Conservation (phyloP, 1,284 basidiomycete species). For the Fistulinella cinereoalba region DNA sequence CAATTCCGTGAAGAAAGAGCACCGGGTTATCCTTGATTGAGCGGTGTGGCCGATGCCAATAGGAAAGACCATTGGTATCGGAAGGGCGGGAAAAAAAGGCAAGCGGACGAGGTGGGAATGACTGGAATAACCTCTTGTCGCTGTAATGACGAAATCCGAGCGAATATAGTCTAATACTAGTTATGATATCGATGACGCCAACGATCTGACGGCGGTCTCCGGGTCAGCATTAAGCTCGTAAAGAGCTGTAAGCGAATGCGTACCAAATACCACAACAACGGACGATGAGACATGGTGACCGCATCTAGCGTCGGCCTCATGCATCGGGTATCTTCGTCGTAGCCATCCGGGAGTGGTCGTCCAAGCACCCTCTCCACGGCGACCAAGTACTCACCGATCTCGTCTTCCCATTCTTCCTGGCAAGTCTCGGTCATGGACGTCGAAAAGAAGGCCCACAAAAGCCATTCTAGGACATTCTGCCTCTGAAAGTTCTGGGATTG, state of each 20-base stretch:
- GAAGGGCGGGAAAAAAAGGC: constrained; percentile 44
- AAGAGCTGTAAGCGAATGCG: constrained; percentile 25
- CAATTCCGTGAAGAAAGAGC: constrained; percentile 64
- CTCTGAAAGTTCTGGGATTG: constrained; percentile 36
- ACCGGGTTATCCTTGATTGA: constrained; percentile 48
- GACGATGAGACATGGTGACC: constrained; percentile 51
- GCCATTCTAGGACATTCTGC: constrained; percentile 57
- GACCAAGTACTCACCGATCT: constrained; percentile 46
- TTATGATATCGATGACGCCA: constrained; percentile 45
- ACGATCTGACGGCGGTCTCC: constrained; percentile 44
- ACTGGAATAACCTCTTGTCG: constrained; percentile 35
- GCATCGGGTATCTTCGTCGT: constrained; percentile 37
- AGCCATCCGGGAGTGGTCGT: constrained; percentile 38
- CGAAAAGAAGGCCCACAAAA: constrained; percentile 62
- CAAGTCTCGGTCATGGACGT: constrained; percentile 26
- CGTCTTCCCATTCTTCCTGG: constrained; percentile 45
- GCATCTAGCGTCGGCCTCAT: constrained; percentile 58
- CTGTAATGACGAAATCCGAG: constrained; percentile 56
- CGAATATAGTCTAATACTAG: constrained; percentile 37
- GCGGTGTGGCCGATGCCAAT: constrained; percentile 61
- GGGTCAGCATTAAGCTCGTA: constrained; percentile 1
- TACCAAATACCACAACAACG: constrained; percentile 61
- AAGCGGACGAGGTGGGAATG: constrained; percentile 55
- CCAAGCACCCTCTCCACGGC: constrained; percentile 39
- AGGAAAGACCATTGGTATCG: constrained; percentile 43